Evolutionary conservation across 2,329 filamentous ascomycete genomes (phyloP).

Genomic region (Botrytis elliptica): DNA sequence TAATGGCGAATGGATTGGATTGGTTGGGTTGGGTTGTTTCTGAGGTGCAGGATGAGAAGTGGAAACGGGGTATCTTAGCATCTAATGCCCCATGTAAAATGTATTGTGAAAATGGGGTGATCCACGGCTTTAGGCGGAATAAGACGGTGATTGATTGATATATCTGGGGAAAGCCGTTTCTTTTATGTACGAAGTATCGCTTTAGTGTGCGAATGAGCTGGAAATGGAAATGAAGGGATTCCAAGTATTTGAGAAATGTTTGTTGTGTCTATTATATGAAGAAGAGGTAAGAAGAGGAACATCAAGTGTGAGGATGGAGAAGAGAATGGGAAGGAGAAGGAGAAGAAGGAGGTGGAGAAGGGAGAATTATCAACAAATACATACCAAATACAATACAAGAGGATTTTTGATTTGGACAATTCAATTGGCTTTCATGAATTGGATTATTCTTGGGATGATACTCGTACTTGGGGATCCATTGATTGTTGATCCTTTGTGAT

Average conservation of each 20-base stretch:
- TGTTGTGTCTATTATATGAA: background rate
- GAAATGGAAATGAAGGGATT: background rate
- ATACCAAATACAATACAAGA: background rate
- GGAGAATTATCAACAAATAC: background rate
- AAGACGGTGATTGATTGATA: constrained; percentile 1
- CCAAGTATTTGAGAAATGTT: background rate
- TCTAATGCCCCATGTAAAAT: background rate
- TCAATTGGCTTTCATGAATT: background rate
- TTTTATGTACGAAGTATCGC: background rate
- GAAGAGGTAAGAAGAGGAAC: background rate
- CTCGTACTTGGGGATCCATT: background rate
- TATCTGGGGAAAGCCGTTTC: constrained; percentile 5
- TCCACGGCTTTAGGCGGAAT: constrained; percentile 1
- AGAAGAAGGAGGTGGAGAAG: background rate
- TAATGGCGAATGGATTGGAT: background rate
- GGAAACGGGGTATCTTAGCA: constrained; percentile 11
- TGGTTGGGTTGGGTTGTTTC: background rate
- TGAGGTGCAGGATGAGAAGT: constrained; percentile 3
- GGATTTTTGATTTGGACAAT: background rate
- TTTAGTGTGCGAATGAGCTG: background rate
- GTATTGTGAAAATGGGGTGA: background rate
- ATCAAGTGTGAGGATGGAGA: background rate
- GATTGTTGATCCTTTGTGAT: background rate
- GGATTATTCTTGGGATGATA: background rate
- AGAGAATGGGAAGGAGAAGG: background rate